Base-by-base conservation (phyloP, 345 rosid species). In the Atalantia buxifolia region DNA sequence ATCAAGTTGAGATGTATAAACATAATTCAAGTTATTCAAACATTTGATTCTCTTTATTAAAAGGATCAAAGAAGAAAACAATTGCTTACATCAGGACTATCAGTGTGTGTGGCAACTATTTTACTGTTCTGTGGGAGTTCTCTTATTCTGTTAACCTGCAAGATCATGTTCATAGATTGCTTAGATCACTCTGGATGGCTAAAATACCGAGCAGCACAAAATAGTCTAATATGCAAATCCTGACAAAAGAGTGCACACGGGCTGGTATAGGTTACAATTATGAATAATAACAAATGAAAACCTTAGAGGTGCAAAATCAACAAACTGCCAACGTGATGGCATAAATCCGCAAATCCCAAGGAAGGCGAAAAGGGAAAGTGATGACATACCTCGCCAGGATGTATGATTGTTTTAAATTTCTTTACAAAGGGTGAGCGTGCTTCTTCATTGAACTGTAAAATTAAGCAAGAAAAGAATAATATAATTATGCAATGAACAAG, bases 141-240 rank as follows among this genome's bases (percentile, higher is more conserved):
- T 85, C 93, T 88, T 76, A 90, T 90, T 86, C 90, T 88, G 78
- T 90, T 90, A 75, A 90, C 93, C 93, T 90, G 88, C 48, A 78
- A 75, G 71, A 74, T 55, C 12, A 55, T 40, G 42, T 59, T 27
- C 31, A 65, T 57, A 27, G 16, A 22, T 40, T 74, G 21, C 61
- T 27, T 2, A 75, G n/a, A 63, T 31, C 67, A 8, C 64, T 75
- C 30, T 25, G 5, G 24, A 36, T 8, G 40, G 57, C 24, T 63
- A 45, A 28, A 62, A 28, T 13, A 40, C 28, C 19, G 2, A 40
- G 19, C 27, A 22, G 28, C 19, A 28, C 24, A 27, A 1, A 16
- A 7, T 27, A 27, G 10, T 70, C 74, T 18, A n/a, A 68, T 6
- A 10, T 30, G 53, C 19, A 28, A 50, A 24, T 45, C 38, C 28